These are phyloP conservation scores for Cenchrus purpureus DNA, from an alignment of 176 grass and related monocot genomes.

Conservation along the genomic window DNA sequence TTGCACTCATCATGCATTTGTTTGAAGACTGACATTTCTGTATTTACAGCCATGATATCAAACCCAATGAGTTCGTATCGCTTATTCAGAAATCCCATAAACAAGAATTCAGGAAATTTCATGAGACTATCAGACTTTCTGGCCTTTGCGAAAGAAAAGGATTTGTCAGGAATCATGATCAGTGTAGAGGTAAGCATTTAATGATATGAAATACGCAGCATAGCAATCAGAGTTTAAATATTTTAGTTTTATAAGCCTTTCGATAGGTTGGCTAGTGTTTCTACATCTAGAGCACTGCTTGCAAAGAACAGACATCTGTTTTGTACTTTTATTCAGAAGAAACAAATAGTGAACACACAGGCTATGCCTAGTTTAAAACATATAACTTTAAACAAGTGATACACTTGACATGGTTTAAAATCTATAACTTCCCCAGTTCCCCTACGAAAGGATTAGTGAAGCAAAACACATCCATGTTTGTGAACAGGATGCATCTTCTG, in stretches of 20 bases:
- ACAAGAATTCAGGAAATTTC: constrained; percentile 68
- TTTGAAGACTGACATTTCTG: constrained; percentile 30
- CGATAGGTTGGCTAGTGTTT: neutral
- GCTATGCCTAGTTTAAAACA: too few species aligned
- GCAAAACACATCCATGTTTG: too few species aligned
- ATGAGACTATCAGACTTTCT: constrained; percentile 89
- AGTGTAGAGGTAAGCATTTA: constrained; percentile 77
- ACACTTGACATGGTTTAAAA: too few species aligned
- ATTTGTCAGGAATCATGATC: constrained; percentile 76
- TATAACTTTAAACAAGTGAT: too few species aligned
- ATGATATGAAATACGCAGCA: neutral
- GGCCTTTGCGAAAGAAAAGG: constrained; percentile 64
- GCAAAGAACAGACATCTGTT: neutral
- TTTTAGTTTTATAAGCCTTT: neutral
- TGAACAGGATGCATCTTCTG: too few species aligned
- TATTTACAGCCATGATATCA: constrained; percentile 74
- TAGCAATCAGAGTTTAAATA: neutral
- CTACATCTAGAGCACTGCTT: neutral
- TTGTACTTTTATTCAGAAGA: neutral
- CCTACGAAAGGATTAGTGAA: too few species aligned
- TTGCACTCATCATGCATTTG: constrained; percentile 29
- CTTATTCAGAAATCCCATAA: constrained; percentile 64
- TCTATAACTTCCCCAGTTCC: too few species aligned
- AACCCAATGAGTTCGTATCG: neutral
- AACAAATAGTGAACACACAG: neutral